A percentile compares a stretch with the other conserved stretches of the same genome.
These are phyloP conservation scores for Ashbya aceris DNA, from an alignment of 1,139 yeast genomes.

Conservation along the genomic window DNA sequence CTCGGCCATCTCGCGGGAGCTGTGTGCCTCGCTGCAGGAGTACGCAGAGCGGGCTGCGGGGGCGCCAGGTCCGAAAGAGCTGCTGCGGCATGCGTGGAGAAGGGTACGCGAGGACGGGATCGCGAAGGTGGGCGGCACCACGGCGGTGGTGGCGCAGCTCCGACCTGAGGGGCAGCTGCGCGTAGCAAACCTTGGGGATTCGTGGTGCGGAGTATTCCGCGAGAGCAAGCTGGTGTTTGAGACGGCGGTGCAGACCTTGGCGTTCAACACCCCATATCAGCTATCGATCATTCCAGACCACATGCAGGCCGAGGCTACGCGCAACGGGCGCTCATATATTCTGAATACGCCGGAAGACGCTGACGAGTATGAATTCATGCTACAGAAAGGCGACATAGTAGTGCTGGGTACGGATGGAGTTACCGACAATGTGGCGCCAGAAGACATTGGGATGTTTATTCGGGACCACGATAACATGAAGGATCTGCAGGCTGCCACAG, in stretches of 20 bases:
- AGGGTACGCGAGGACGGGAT: constrained; percentile 44
- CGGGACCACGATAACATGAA: constrained; percentile 37
- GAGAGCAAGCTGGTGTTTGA: constrained; percentile 52
- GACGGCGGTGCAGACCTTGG: constrained; percentile 75
- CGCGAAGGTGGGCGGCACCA: constrained; percentile 91
- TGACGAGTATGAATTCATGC: constrained; percentile 35
- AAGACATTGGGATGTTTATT: constrained; percentile 59
- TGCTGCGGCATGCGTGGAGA: constrained; percentile 48
- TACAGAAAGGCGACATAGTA: constrained; percentile 62
- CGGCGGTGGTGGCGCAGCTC: constrained; percentile 79
- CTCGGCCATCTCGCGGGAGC: constrained; percentile 64
- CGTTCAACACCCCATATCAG: constrained; percentile 88
- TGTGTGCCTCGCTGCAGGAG: constrained; percentile 39
- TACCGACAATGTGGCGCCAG: constrained; percentile 70
- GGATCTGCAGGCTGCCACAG: constrained; percentile 38
- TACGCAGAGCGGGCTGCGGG: constrained; percentile 17
- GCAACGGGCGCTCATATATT: constrained; percentile 51
- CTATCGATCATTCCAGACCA: constrained; percentile 72
- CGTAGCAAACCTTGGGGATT: constrained; percentile 85
- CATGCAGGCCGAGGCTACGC: constrained; percentile 46
- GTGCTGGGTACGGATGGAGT: constrained; percentile 92
- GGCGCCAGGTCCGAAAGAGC: constrained; percentile 36
- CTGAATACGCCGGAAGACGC: constrained; percentile 43
- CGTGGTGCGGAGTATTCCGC: constrained; percentile 86
- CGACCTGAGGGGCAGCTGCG: constrained; percentile 45